Base-by-base conservation (phyloP, 208 protist genomes). In the Wallacemonas rigidus region DNA sequence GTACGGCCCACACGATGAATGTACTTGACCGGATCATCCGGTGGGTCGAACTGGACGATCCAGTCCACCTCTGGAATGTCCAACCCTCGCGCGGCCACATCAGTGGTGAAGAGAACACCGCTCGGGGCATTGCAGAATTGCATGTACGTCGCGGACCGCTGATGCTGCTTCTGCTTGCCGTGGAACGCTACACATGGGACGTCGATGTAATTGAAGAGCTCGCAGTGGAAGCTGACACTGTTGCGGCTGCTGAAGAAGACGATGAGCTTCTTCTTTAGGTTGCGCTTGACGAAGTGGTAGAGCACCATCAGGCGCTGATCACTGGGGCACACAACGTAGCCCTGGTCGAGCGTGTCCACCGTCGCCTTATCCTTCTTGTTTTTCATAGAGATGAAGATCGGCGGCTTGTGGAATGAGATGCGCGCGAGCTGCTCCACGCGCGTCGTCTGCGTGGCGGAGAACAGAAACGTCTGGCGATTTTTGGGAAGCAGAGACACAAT, bases 171-270 rank as follows among this genome's bases (percentile, higher is more conserved):
- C 86, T 99, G 97, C 77, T 99, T 98, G 36, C 99, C 99, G 78
- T 99, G 99, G 71, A 99, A 98, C 40, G 98, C 98, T 40, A 99
- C 86, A 51, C 99, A 99, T 7, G 99, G 98, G 44, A 99, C 91
- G 85, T 99, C 98, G 72, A 99, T 99, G 89, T 99, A 99, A 89
- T 99, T 99, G 73, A 99, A 96, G 2, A 99, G 87, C 81, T 99
- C 98, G 68, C 98, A 97, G 85, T 99, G 97, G 85, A 98, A 99
- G 87, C 99, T 99, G 54, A 99, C 98, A 55, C 92, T 91, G 77
- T 99, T 99, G 79, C 98, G 98, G 51, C 92, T 98, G 67, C 95
- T 98, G 58, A 99, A 97, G 86, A 99, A 99, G 70, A 99, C 98
- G 78, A 99, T 99, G 41, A 99, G 85, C 80, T 99, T 98, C 82